These are phyloP conservation scores for Paecilomyces formosus DNA, from an alignment of 2,329 filamentous ascomycete species.

Conservation along the genomic window DNA sequence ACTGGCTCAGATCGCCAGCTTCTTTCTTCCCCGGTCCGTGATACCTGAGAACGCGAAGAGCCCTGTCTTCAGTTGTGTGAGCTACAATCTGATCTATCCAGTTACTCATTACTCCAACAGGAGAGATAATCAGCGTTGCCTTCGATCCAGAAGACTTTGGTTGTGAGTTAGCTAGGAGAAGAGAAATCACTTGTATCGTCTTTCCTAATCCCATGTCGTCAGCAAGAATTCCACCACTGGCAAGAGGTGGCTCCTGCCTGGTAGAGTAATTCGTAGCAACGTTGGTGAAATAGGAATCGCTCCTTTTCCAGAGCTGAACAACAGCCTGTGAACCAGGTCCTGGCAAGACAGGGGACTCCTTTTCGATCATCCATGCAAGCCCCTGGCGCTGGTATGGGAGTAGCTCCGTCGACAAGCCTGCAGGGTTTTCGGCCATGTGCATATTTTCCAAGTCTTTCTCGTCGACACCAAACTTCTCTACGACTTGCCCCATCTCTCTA, in stretches of 20 bases:
- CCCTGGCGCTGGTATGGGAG: conserved; percentile 75
- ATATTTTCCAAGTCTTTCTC: conserved; percentile 64
- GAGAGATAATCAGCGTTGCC: conserved; percentile 71
- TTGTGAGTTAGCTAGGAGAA: conserved; percentile 56
- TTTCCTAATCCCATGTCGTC: conserved; percentile 94
- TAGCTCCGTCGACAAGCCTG: conserved; percentile 56
- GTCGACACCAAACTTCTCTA: conserved; percentile 63
- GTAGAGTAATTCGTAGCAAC: conserved; percentile 65
- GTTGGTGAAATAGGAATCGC: conserved; percentile 50
- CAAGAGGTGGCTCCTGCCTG: conserved; percentile 51
- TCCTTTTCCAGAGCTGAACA: conserved; percentile 70
- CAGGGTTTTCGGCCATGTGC: conserved; percentile 64
- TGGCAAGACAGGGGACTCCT: conserved; percentile 65
- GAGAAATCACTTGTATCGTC: conserved; percentile 75
- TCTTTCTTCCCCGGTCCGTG: conserved; percentile 58
- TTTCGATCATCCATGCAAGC: conserved; percentile 70
- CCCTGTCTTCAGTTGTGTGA: conserved; percentile 59
- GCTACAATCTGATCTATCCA: conserved; percentile 73
- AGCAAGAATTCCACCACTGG: conserved; percentile 76
- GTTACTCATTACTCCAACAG: conserved; percentile 82
- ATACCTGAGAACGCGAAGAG: conserved; percentile 63
- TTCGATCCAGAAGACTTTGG: conserved; percentile 42
- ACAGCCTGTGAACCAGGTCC: conserved; percentile 49
- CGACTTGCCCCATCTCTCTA: conserved; percentile 55
- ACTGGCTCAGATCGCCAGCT: conserved; percentile 53